A percentile compares a stretch with the other conserved stretches of the same genome.
phyloP scores from a whole-genome alignment of 164 flowering plant genomes.

The Piper betle region DNA sequence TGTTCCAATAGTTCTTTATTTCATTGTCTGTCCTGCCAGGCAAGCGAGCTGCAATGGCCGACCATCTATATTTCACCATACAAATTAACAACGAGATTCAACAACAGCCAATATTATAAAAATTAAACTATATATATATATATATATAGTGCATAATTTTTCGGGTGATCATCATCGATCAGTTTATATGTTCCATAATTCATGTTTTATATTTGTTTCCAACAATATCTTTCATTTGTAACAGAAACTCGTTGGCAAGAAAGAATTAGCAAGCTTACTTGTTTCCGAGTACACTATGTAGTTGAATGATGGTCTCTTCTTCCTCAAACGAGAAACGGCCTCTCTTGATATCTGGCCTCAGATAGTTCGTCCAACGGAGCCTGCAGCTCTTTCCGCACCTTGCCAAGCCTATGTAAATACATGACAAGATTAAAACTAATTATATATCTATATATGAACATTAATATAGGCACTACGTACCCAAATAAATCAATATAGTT shows the following conservation, averaged over 20 bases:
- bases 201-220: background rate
- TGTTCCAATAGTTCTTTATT: slow-evolving; percentile 95
- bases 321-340: slow-evolving; percentile 63
- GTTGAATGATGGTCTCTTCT: slow-evolving; percentile 56
- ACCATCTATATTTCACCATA: slow-evolving; percentile 55
- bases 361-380: slow-evolving; percentile 65
- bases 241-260: too few relatives aligned
- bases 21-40: slow-evolving; percentile 94
- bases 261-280: slow-evolving; percentile 30
- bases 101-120: background rate
- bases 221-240: too few relatives aligned
- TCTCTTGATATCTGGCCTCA: slow-evolving; percentile 70
- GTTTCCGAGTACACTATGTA: slow-evolving; percentile 55
- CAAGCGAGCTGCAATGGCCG: slow-evolving; percentile 81
- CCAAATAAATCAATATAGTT: too few relatives aligned
- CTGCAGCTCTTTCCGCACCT: slow-evolving; percentile 79
- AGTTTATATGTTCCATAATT: too few relatives aligned
- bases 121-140: too few relatives aligned
- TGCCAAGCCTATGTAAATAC: slow-evolving; percentile 47
- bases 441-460: too few relatives aligned
- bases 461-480: too few relatives aligned
- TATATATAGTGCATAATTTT: too few relatives aligned
- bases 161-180: too few relatives aligned
- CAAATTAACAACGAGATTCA: background rate
- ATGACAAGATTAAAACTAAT: too few relatives aligned